These are phyloP conservation scores for Cystobasidium onofrii DNA, from an alignment of 768 basidiomycete species.

Conservation along the genomic window DNA sequence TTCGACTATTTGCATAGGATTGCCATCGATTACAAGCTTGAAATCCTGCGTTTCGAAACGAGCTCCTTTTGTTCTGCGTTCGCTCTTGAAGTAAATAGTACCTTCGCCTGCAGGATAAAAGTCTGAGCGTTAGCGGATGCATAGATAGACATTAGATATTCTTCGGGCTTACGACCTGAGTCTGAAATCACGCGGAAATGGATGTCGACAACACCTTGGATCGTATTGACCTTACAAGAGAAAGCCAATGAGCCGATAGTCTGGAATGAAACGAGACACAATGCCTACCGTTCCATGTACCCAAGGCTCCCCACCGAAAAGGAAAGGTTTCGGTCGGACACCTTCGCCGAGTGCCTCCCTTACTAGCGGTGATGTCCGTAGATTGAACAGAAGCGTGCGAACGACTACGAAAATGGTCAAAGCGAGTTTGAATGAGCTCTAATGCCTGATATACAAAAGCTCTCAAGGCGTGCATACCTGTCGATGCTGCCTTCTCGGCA, in stretches of 20 bases:
- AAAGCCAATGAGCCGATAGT: not conserved
- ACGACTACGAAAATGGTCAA: not conserved
- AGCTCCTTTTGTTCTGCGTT: slow-evolving; percentile 64
- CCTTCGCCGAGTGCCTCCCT: slow-evolving; percentile 27
- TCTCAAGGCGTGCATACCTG: no score
- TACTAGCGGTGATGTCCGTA: slow-evolving; percentile 12
- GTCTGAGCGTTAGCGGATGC: not conserved
- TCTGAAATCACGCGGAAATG: slow-evolving; percentile 1
- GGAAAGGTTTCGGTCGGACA: slow-evolving; percentile 21
- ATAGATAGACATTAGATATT: not conserved
- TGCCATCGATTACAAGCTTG: slow-evolving; percentile 20
- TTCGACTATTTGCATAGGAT: not conserved
- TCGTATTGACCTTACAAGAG: slow-evolving; percentile 18
- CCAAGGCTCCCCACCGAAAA: slow-evolving; percentile 18
- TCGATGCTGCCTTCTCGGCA: slow-evolving; percentile 20
- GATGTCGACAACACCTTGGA: slow-evolving; percentile 31
- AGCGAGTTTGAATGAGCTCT: no score
- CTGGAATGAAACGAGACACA: not conserved
- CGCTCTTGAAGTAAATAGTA: slow-evolving; percentile 74
- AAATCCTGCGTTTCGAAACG: slow-evolving; percentile 55
- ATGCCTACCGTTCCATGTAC: slow-evolving; percentile 14
- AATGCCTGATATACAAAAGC: no score
- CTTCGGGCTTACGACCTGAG: slow-evolving; percentile 7
- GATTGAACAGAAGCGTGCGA: slow-evolving; percentile 15
- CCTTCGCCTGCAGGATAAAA: slow-evolving; percentile 53